Evolutionary conservation across 73 alveolate species (phyloP), one percentile per base, ranked within the genome.

Genomic region (Uronychia setigera): DNA sequence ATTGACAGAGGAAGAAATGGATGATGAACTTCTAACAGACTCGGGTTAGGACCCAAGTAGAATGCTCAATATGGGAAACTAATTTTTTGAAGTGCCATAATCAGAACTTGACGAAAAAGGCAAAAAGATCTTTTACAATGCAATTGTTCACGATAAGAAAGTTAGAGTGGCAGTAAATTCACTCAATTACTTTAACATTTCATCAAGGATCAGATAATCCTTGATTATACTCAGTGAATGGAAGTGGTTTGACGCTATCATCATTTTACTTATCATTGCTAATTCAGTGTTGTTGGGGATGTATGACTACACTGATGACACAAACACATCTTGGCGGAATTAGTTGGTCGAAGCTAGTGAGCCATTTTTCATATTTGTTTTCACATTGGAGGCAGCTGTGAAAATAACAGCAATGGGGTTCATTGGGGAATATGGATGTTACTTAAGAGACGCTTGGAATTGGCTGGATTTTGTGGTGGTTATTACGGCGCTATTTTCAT

Each of bases 291-390:
- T 33, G 1, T 77, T 85, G 0, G 91, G 80, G 25, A 9, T 35
- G 29, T 85, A 35, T 32, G 91, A 85, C 59, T 85, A 85, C 75
- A 77, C 29, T 29, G 91, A 85, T 32, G 25, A 79, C 76, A 81
- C 76, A 74, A 35, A 83, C 29, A 1, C n/a, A 26, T 13, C 81
- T 14, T 0, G 1, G n/a, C 5, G 79, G 25, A 85, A 85, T 32
- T 1, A 77, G 75, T 27, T 57, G 0, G 28, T 85, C 19, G 86
- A 85, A 29, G 1, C 29, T 26, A 1, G 58, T 1, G 91, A 84
- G 14, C 35, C 1, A 1, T 67, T 93, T 33, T 87, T 93, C 34
- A 91, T 93, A 29, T n/a, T 35, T 31, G 14, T 30, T 32, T 78
- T 78, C 34, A 35, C 85, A 1, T 1, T 33, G 1, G 85, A 78